A percentile compares a stretch with the other conserved stretches of the same genome.
Conservation (phyloP, 106 monocot genomes). For the Allium sativum region DNA sequence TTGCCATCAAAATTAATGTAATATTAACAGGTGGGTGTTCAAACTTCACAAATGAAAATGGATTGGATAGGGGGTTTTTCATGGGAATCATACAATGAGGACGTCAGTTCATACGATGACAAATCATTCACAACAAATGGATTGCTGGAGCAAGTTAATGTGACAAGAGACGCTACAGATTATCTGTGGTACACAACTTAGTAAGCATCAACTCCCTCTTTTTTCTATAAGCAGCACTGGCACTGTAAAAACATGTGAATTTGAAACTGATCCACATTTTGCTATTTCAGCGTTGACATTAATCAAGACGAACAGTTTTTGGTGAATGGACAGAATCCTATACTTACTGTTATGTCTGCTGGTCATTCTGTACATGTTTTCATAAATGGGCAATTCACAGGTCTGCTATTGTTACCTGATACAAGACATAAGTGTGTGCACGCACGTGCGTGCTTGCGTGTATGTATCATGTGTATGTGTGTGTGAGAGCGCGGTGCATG, state of each 20-base stretch:
- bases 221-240: neutral
- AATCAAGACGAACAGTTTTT: conserved; percentile 22
- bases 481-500: no score
- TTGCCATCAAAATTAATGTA: neutral
- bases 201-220: conserved; percentile 17
- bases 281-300: conserved; percentile 15
- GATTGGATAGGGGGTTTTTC: conserved; percentile 20
- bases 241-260: neutral
- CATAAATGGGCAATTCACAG: conserved; percentile 19
- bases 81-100: conserved; percentile 34
- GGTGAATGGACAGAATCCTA: conserved; percentile 19
- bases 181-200: conserved; percentile 66
- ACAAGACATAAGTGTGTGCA: no score
- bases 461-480: no score
- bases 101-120: conserved; percentile 19
- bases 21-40: conserved; percentile 26
- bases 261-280: neutral
- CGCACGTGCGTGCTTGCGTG: no score
- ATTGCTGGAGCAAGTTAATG: conserved; percentile 45
- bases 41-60: conserved; percentile 47
- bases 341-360: conserved; percentile 20
- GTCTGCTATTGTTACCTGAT: conserved; percentile 1
- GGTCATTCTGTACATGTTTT: conserved; percentile 28
- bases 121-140: conserved; percentile 36
- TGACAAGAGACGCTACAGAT: conserved; percentile 50